These are phyloP conservation scores for Inonotus hispidus DNA, from an alignment of 1,284 basidiomycete genomes.

Conservation along the genomic window DNA sequence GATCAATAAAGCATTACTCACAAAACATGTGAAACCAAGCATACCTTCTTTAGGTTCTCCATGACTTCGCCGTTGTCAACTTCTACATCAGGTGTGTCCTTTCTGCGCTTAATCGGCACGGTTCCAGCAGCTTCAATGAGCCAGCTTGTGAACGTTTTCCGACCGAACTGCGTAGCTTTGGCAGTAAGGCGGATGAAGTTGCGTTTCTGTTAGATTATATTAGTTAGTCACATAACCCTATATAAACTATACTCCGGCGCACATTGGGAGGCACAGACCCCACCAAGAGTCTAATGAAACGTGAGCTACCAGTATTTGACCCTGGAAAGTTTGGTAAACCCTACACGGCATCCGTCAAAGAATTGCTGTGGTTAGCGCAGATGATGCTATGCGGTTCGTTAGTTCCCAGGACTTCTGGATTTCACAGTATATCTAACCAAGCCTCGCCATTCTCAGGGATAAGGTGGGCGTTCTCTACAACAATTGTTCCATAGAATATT, in stretches of 20 bases:
- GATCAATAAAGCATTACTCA: not conserved
- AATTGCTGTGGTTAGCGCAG: constrained; percentile 80
- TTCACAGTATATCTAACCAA: constrained; percentile 43
- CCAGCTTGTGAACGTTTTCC: constrained; percentile 79
- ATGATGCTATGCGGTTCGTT: constrained; percentile 42
- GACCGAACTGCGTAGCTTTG: constrained; percentile 81
- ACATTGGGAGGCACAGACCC: constrained; percentile 63
- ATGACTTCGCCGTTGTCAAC: constrained; percentile 68
- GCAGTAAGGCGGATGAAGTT: constrained; percentile 78
- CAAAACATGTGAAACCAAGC: constrained; percentile 14
- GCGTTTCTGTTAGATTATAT: constrained; percentile 48
- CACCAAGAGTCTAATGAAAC: constrained; percentile 50
- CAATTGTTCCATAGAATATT: constrained; percentile 83
- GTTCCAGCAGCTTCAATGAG: constrained; percentile 83
- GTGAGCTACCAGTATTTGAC: not conserved
- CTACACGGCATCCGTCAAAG: constrained; percentile 79
- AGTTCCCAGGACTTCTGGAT: constrained; percentile 25
- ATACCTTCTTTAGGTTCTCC: constrained; percentile 60
- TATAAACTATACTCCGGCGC: constrained; percentile 20
- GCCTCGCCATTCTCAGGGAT: constrained; percentile 68
- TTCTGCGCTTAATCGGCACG: constrained; percentile 71
- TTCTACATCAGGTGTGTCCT: constrained; percentile 51
- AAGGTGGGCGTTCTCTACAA: constrained; percentile 71
- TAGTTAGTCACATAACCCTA: not conserved
- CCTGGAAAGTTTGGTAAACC: constrained; percentile 24